Evolutionary conservation across 1,284 basidiomycete species (phyloP).

Genomic region (Kwoniella shivajii): DNA sequence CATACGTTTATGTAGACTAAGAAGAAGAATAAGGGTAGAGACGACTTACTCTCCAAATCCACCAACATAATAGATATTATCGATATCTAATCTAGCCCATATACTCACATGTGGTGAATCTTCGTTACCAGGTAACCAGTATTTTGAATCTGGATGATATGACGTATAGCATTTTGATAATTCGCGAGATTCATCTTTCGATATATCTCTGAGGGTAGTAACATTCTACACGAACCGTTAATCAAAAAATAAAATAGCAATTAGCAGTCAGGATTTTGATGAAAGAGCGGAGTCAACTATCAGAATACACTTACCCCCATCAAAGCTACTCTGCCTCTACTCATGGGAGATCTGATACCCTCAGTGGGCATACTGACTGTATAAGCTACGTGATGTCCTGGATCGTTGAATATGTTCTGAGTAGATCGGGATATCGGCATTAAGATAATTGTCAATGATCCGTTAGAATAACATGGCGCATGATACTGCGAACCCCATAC

Average conservation of each 20-base stretch:
- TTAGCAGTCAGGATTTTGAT: no score
- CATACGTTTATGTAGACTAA: no score
- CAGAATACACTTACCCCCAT: constrained; percentile 60
- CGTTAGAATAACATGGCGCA: constrained; percentile 62
- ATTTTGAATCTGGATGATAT: constrained; percentile 50
- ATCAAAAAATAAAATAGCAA: no score
- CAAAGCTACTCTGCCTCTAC: constrained; percentile 59
- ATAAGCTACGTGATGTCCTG: constrained; percentile 60
- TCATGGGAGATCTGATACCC: constrained; percentile 54
- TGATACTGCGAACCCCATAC: constrained; percentile 29
- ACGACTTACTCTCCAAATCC: constrained; percentile 64
- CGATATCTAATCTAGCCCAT: constrained; percentile 48
- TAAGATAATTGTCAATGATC: constrained; percentile 65
- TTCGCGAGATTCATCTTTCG: constrained; percentile 21
- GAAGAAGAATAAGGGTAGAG: no score
- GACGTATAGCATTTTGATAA: constrained; percentile 38
- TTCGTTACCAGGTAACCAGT: constrained; percentile 44
- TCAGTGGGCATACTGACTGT: constrained; percentile 56
- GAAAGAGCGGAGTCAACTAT: neutral
- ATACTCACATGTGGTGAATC: constrained; percentile 41
- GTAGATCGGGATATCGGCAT: constrained; percentile 66
- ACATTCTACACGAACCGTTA: constrained; percentile 35
- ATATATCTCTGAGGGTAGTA: constrained; percentile 35
- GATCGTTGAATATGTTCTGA: constrained; percentile 60
- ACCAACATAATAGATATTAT: constrained; percentile 67